Base-by-base conservation (phyloP, 306 rosid species). In the Acacia crassicarpa region DNA sequence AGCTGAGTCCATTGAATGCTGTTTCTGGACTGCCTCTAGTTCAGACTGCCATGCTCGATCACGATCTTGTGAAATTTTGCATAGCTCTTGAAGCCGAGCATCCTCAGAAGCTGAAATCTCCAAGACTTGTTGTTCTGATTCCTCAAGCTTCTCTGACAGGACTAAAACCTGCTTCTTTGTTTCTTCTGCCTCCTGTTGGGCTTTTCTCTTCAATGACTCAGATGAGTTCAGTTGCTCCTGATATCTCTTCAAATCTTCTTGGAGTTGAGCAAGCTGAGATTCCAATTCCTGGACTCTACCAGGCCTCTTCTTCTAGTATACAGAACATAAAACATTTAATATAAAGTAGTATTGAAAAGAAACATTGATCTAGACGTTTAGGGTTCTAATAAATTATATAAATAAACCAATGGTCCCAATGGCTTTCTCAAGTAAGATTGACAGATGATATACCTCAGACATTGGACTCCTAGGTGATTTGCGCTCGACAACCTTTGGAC, bases 11-110 rank as follows among this genome's bases (percentile, higher is more conserved):
- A 91, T 91, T n/a, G 97, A 78, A 48, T 94, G 97, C 85, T 95
- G 98, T 83, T 90, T 88, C 84, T 88, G 95, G 72, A 91, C 89
- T 51, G 98, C 98, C 87, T 91, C 94, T 17, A 95, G 94, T 74
- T 95, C 98, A 23, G 97, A 95, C 62, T 95, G 91, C 98, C 98
- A 95, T 8, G 89, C 98, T 83, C 89, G 80, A 83, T 95, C 98
- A 1, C 98, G 90, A 69, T 91, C 98, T 73, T 95, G 98, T 59
- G 98, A 93, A 67, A 95, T 82, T 78, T 86, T 84, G 19, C 88
- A 88, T 45, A 91, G 91, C 79, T 91, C 92, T 77, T 80, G 85
- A 59, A 89, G 83, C 46, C 92, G 89, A 49, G 72, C 87, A 75
- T 89, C 92, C 84, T 91, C 94, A 17, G 89, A 91, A 68, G 84